Base-by-base conservation (phyloP, 2,329 filamentous ascomycete species). In the Sporothrix brunneoviolacea region DNA sequence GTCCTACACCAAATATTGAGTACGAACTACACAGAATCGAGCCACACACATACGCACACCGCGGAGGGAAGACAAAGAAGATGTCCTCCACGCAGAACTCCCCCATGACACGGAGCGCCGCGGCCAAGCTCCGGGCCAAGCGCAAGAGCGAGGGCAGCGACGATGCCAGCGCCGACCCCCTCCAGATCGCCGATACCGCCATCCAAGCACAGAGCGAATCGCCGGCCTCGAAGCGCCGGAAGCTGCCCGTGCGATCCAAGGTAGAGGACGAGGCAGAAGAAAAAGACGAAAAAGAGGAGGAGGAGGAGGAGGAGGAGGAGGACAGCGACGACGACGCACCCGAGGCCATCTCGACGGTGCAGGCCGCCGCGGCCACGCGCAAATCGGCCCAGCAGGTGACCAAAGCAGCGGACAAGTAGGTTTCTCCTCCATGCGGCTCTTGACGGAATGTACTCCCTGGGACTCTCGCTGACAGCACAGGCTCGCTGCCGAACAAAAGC, bases 321-420 rank as follows among this genome's bases (percentile, higher is more conserved):
- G 72, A 71, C 37, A 75, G 77, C 38, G 76, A 80, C 45, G 77
- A 80, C 47, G 77, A 75, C 42, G 77, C 77, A 0, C 78, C 78
- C 8, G 79, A 82, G 62, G 77, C 75, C 3, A 71, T 82, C n/a
- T 80, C 78, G 0, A 76, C 76, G 1, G 62, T 65, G 12, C 68
- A 69, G 42, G 75, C 71, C 3, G 76, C 75, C 1, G 69, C 66
- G 13, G 66, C 73, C 52, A 66, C 69, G 19, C 69, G 71, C 53
- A 69, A 73, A 57, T 70, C 71, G 3, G 67, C 70, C 1, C 68
- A 74, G 53, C 70, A 68, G 13, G 70, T 71, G 33, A 68, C 72
- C 52, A 73, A 74, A 52, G 75, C 73, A 19, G 73, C 71, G 7
- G 71, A 75, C 57, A 68, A 75, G 78, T 81, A 64, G 55, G 75